Conservation (phyloP, 768 basidiomycete species). For the Coprinellus micaceus region DNA sequence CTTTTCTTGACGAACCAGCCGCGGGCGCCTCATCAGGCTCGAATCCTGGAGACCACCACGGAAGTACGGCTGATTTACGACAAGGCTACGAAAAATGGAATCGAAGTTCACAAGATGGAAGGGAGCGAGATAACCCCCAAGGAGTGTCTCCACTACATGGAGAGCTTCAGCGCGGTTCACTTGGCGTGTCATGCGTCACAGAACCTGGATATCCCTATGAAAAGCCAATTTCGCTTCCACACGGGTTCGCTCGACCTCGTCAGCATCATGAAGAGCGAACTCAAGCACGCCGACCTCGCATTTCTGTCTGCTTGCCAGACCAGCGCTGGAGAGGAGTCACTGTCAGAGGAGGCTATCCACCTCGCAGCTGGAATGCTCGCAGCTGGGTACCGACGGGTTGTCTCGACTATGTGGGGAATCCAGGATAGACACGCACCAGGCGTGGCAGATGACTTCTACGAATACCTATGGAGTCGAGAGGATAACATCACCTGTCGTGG, state of each 20-base stretch:
- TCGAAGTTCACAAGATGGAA: background rate
- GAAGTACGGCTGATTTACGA: constrained; percentile 5
- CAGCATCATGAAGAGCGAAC: constrained; percentile 7
- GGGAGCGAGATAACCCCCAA: background rate
- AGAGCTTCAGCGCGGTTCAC: constrained; percentile 21
- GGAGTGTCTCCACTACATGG: constrained; percentile 10
- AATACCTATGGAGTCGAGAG: no score
- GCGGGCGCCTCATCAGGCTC: background rate
- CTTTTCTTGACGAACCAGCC: constrained; percentile 16
- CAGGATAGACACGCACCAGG: constrained; percentile 26
- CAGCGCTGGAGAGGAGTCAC: constrained; percentile 22
- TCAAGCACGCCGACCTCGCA: constrained; percentile 24
- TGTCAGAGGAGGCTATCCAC: constrained; percentile 35
- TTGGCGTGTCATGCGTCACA: constrained; percentile 31
- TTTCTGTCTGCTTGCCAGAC: constrained; percentile 42
- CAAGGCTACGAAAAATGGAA: background rate
- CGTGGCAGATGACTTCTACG: constrained; percentile 28
- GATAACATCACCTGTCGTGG: background rate
- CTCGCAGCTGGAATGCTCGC: constrained; percentile 36
- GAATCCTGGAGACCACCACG: constrained; percentile 9
- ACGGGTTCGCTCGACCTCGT: constrained; percentile 16
- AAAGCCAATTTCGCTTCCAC: constrained; percentile 21
- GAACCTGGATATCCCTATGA: constrained; percentile 21
- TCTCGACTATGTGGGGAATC: constrained; percentile 41
- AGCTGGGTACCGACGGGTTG: constrained; percentile 24